Percentiles rank a stretch among this genome's conserved stretches.
These are phyloP conservation scores for Candida sphagnicola DNA, from an alignment of 805 yeast genomes.

Conservation along the genomic window DNA sequence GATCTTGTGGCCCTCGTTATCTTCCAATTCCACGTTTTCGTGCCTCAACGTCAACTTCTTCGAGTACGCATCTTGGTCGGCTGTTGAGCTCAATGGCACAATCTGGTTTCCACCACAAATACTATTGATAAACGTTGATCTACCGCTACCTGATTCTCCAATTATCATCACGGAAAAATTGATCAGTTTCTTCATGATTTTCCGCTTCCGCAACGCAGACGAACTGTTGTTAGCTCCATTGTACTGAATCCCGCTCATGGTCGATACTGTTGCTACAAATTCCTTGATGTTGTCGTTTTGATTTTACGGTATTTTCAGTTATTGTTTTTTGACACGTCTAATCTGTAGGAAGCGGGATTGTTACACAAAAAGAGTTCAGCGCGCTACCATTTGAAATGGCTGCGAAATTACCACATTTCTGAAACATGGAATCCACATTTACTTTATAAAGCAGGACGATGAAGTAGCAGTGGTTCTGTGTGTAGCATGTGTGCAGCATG, in stretches of 20 bases:
- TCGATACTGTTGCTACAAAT: no score
- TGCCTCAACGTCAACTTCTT: slow-evolving; percentile 61
- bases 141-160: slow-evolving; percentile 84
- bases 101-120: slow-evolving; percentile 80
- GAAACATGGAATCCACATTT: no score
- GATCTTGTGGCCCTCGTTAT: slow-evolving; percentile 81
- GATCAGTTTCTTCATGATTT: slow-evolving; percentile 77
- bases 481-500: no score
- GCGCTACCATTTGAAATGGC: no score
- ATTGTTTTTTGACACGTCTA: neutral
- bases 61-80: slow-evolving; percentile 49
- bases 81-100: slow-evolving; percentile 65
- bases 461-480: no score
- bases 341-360: neutral
- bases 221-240: slow-evolving; percentile 25
- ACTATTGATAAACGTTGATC: slow-evolving; percentile 90
- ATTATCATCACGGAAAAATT: slow-evolving; percentile 84
- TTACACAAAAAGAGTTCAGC: no score
- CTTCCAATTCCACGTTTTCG: slow-evolving; percentile 80
- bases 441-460: no score
- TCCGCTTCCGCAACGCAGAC: slow-evolving; percentile 55
- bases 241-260: slow-evolving; percentile 1
- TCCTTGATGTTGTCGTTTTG: no score
- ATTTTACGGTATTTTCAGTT: no score
- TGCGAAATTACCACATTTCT: no score